Evolutionary conservation across 1,139 yeast genomes (phyloP), one percentile per base, ranked within the genome.

Genomic region (Taphrina wiesneri): DNA sequence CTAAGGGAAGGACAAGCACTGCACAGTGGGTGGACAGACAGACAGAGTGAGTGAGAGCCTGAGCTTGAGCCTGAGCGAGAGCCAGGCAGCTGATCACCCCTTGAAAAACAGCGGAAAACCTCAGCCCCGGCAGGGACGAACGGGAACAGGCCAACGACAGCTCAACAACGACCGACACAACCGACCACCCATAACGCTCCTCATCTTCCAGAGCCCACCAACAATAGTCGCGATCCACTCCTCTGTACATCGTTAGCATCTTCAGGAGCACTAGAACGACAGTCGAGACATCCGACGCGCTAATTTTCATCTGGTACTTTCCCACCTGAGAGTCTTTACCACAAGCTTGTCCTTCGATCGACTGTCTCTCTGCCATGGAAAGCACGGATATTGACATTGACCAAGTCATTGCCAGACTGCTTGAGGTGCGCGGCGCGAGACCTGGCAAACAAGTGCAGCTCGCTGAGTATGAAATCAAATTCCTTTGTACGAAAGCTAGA

Each of bases 391-490:
- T 96, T 67, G 98, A 93, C 77, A 89, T 93, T 75, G 99, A 93
- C 78, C 90, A 96, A 74, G 92, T 93, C 75, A 95, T 93, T 77
- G 98, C 93, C 80, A 86, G 98, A 82, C 85, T 93, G 75, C 83
- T 93, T 73, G 99, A 93, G 78, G 99, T 93, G 65, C 86, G 99
- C 79, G 99, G 99, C 70, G 90, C 96, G 70, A 87, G 97, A 78
- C 99, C 99, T 26, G 99, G 99, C 57, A 92, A 90, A 77, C 97
- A 91, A 77, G 99, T 93, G 61, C 90, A 91, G 70, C 83, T 93
- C 70, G 89, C 88, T 72, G 99, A 93, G 78, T 90, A 86, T 76
- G 99, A 93, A 80, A 93, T 93, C 77, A 87, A 96, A 74, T 93
- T 85, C 79, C 86, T 93, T 70, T 93, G 99, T 81, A 92, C 97